Evolutionary conservation across 345 rosid genomes (phyloP).

Genomic region (Gossypium anomalum): DNA sequence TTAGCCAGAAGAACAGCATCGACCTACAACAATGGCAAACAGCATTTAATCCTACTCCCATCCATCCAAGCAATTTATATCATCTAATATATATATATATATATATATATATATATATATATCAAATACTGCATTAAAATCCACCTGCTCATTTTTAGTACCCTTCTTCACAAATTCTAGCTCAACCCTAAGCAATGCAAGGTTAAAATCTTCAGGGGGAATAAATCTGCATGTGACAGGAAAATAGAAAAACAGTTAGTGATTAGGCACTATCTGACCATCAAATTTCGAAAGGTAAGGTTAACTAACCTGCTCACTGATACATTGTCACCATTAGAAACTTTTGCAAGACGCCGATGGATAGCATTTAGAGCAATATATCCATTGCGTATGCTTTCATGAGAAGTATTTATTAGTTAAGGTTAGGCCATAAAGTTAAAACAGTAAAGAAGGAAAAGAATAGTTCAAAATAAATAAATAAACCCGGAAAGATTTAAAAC

Average conservation of each 20-base stretch:
- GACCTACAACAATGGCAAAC: constrained; percentile 39
- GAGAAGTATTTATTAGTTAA: constrained; percentile 72
- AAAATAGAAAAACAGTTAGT: background rate
- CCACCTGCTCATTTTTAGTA: constrained; percentile 78
- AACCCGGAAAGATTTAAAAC: background rate
- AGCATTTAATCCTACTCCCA: background rate
- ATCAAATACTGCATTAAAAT: constrained; percentile 11
- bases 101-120: background rate
- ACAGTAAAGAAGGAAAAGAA: background rate
- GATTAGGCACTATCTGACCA: background rate
- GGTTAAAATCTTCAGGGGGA: constrained; percentile 71
- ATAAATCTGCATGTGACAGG: constrained; percentile 46
- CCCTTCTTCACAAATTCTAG: constrained; percentile 93
- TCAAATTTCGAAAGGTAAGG: background rate
- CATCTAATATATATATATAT: background rate
- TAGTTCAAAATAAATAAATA: background rate
- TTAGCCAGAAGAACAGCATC: constrained; percentile 83
- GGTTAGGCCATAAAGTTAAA: constrained; percentile 42
- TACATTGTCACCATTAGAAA: constrained; percentile 70
- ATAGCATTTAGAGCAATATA: constrained; percentile 72
- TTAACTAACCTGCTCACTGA: constrained; percentile 58
- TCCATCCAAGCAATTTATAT: constrained; percentile 2
- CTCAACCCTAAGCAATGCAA: constrained; percentile 76
- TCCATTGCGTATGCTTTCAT: constrained; percentile 54
- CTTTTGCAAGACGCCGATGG: constrained; percentile 82